phyloP scores from a whole-genome alignment of 371 early-diverging fungal genomes.

The Umbelopsis sp. region DNA sequence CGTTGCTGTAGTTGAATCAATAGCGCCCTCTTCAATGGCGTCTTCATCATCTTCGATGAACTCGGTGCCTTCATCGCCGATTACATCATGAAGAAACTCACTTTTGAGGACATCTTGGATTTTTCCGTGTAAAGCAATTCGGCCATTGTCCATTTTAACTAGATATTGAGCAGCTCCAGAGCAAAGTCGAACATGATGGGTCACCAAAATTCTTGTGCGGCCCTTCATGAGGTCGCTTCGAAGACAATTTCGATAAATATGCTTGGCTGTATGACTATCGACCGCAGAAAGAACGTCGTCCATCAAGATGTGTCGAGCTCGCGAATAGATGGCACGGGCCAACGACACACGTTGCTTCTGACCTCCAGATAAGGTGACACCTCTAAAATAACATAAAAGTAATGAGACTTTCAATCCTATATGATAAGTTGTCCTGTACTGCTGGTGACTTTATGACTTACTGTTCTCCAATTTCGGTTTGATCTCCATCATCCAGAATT shows the following conservation, averaged over 20 bases:
- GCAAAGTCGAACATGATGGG: conserved; percentile 71
- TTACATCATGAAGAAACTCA: conserved; percentile 31
- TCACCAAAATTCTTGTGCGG: conserved; percentile 75
- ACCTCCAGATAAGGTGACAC: conserved; percentile 19
- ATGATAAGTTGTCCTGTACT: background rate
- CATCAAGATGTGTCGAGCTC: conserved; percentile 56
- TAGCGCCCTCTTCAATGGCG: conserved; percentile 53
- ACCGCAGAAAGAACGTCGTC: conserved; percentile 74
- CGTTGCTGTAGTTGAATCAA: conserved; percentile 24
- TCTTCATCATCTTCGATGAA: conserved; percentile 22
- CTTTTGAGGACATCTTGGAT: conserved; percentile 35
- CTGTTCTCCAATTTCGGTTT: conserved; percentile 84
- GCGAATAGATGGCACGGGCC: conserved; percentile 48
- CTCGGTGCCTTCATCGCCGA: conserved; percentile 24
- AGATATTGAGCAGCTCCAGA: conserved; percentile 65
- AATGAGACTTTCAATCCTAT: conserved; percentile 25
- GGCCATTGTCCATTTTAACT: conserved; percentile 64
- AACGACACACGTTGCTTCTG: conserved; percentile 21
- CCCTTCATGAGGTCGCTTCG: conserved; percentile 60
- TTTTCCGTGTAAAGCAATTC: conserved; percentile 35
- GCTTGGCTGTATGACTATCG: conserved; percentile 75
- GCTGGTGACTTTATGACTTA: background rate
- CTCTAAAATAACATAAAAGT: background rate
- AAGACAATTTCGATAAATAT: conserved; percentile 61
- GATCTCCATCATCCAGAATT: conserved; percentile 76